Evolutionary conservation across 192 early-diverging fungal genomes (phyloP).

Genomic region (Pecoramyces ruminantium): DNA sequence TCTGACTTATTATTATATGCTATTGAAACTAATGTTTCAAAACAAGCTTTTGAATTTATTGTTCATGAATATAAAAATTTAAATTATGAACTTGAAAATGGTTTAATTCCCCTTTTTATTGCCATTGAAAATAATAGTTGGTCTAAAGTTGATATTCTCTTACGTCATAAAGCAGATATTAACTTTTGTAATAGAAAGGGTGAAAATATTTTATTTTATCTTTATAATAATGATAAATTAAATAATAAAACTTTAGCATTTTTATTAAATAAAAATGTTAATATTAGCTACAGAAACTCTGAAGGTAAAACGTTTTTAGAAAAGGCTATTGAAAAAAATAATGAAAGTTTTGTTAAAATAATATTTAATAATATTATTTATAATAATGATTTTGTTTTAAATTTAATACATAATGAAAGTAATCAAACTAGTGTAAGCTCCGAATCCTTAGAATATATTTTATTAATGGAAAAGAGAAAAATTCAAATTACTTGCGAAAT

Average conservation of each 20-base stretch:
- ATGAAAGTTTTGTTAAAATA: not conserved
- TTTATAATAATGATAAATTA: not conserved
- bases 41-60: not conserved
- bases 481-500: not conserved
- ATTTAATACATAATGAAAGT: not conserved
- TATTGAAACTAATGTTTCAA: not conserved
- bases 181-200: not conserved
- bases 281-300: not conserved
- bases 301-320: not conserved
- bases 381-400: not conserved
- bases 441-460: not conserved
- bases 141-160: not conserved
- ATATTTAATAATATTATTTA: not conserved
- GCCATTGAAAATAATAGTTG: not conserved
- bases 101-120: not conserved
- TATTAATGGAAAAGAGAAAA: not conserved
- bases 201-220: not conserved
- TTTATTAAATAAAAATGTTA: not conserved
- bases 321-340: not conserved
- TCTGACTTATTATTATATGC: not conserved
- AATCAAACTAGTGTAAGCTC: not conserved
- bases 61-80: not conserved
- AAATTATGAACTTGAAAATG: not conserved
- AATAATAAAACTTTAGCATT: not conserved
- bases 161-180: not conserved